Evolutionary conservation across 129 eudicot species (phyloP), one percentile per base, ranked within the genome.

Genomic region (Cynara cardunculus): DNA sequence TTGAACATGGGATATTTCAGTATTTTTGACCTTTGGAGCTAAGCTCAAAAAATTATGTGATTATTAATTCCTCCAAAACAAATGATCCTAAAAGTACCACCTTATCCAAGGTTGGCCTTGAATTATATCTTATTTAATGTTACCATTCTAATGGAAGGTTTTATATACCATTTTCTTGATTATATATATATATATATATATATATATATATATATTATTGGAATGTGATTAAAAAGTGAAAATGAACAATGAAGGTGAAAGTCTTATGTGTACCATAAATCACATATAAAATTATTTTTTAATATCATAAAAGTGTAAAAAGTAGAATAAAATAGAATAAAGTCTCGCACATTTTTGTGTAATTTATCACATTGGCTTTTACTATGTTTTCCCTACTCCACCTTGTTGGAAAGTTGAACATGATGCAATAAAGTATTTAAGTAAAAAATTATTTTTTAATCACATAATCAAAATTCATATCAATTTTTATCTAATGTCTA

Each of bases 231-330:
- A 77, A 65, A 77, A 30, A 26, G 8, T 77, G 59, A 64, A 31
- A 41, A 24, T 64, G 32, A 31, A 14, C 11, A 13, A 39, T 64
- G 61, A 77, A 77, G 81, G 81, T 77, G 73, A 77, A 76, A 77
- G 25, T 77, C 81, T 65, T 77, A 35, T 21, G 31, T 71, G 61
- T 35, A 72, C 31, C 76, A 72, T n/a, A 22, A 25, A 67, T 25
- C n/a, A 25, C 30, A 67, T 7, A 53, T 56, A 56, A 59, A 28
- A 30, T 5, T 19, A 56, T 3, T 30, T 75, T 59, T 59, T 0
- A 10, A 25, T 14, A 31, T 8, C 24, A 25, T 24, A 46, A 74
- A 74, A 49, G 61, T 3, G 26, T 12, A 75, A 75, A 75, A 31
- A 12, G 69, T 75, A 75, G 9, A 59, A 53, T 75, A 27, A 53